Evolutionary conservation across 73 alveolate species (phyloP), one percentile per base, ranked within the genome.

Genomic region (Chromera velia): DNA sequence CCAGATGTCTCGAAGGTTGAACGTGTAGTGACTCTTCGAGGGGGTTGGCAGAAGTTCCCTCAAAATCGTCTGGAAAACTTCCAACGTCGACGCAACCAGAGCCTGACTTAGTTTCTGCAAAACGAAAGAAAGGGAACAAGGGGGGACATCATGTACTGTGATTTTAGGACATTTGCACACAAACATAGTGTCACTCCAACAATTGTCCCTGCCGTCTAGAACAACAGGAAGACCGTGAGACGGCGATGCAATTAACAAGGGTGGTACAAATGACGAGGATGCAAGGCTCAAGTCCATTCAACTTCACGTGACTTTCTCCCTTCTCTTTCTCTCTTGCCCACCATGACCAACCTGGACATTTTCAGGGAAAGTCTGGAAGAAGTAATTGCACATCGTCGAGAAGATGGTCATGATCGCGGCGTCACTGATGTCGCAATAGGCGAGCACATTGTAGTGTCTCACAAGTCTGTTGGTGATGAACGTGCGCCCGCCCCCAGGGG

Each of bases 401-500:
- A 96, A 96, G 34, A 96, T 96, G 71, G 93, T 82, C 70, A 91
- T 89, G 65, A 96, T 96, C 40, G 97, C 89, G 28, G 92, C 94
- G 72, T 94, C 94, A 29, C 92, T 94, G 80, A 96, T 87, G 89
- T 96, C 99, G 6, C 99, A 93, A 74, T 96, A 96, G 28, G 98
- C 94, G 63, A 96, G 86, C 26, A 93, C 93, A 88, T 96, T 96
- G 88, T 92, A 94, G 85, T 96, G 99, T 81, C 99, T 91, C 85
- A 92, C 93, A 83, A 95, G 88, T 87, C 99, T 91, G 65, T 94
- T 94, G 32, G 99, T 93, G 77, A 97, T 93, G 67, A 88, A 91
- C 32, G 94, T 86, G 93, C 99, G 96, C 68, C 99, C 99, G 46
- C 99, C 99, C 10, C 99, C 99, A 71, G 99, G 99, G 1, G 98